Conservation (phyloP, 257 asterid species). For the Forsythia viridissima region DNA sequence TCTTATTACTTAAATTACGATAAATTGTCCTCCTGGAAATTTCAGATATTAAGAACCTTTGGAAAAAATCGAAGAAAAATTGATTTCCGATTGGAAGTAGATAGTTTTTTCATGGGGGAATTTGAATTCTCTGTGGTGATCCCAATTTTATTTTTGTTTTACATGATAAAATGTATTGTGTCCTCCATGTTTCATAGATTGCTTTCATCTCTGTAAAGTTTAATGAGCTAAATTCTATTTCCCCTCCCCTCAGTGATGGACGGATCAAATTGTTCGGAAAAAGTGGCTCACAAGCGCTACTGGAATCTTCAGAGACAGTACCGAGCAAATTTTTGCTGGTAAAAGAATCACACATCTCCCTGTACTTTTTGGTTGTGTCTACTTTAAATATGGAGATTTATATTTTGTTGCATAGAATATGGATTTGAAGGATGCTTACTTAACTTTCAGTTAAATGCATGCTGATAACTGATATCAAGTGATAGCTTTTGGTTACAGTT, state of each 20-base stretch:
- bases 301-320: slow-evolving; percentile 63
- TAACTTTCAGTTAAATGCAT: not conserved
- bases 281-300: slow-evolving; percentile 72
- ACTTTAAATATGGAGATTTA: not conserved
- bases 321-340: slow-evolving; percentile 76
- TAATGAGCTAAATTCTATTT: slow-evolving; percentile 16
- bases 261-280: slow-evolving; percentile 78
- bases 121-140: not conserved
- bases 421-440: not conserved
- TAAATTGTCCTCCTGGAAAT: slow-evolving; percentile 39
- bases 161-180: not conserved
- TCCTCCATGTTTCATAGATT: not conserved
- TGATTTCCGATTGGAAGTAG: not conserved
- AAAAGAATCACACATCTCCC: slow-evolving; percentile 14
- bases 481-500: slow-evolving; percentile 55
- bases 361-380: not conserved
- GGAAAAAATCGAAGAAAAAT: not conserved
- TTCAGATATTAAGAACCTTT: slow-evolving; percentile 47
- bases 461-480: slow-evolving; percentile 19
- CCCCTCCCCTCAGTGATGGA: slow-evolving; percentile 61
- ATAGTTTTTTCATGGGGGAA: not conserved
- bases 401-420: not conserved
- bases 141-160: not conserved
- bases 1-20: slow-evolving; percentile 51
- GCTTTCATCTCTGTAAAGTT: slow-evolving; percentile 6